Evolutionary conservation across 2,329 filamentous ascomycete genomes (phyloP).

Genomic region (Verticillium nubilum): DNA sequence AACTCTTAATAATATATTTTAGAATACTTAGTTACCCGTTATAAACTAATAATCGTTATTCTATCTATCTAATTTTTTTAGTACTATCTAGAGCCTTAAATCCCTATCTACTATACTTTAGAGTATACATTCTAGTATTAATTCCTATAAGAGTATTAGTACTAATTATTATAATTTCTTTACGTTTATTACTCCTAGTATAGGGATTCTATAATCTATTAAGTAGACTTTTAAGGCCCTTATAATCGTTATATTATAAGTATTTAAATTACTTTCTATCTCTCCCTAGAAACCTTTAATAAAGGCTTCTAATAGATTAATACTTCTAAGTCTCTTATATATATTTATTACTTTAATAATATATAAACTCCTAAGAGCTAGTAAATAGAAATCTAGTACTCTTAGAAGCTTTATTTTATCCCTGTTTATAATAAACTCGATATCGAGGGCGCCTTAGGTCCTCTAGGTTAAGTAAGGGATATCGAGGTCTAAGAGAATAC

Average conservation of each 20-base stretch:
- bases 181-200: neutral
- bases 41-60: neutral
- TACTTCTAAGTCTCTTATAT: neutral
- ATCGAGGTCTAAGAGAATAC: too few species aligned
- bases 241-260: neutral
- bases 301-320: neutral
- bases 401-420: too few species aligned
- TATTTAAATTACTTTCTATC: neutral
- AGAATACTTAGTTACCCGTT: neutral
- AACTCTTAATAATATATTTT: neutral
- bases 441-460: too few species aligned
- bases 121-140: neutral
- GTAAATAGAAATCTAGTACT: too few species aligned
- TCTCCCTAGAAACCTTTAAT: neutral
- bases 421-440: too few species aligned
- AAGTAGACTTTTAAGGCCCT: neutral
- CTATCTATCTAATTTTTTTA: neutral
- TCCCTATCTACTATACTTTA: neutral
- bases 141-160: neutral
- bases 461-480: too few species aligned
- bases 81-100: neutral
- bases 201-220: neutral
- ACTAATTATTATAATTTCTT: neutral
- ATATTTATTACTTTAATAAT: too few species aligned
- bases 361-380: too few species aligned